Conservation (phyloP, 176 grass and related monocot genomes). For the Tuctoria greenei region DNA sequence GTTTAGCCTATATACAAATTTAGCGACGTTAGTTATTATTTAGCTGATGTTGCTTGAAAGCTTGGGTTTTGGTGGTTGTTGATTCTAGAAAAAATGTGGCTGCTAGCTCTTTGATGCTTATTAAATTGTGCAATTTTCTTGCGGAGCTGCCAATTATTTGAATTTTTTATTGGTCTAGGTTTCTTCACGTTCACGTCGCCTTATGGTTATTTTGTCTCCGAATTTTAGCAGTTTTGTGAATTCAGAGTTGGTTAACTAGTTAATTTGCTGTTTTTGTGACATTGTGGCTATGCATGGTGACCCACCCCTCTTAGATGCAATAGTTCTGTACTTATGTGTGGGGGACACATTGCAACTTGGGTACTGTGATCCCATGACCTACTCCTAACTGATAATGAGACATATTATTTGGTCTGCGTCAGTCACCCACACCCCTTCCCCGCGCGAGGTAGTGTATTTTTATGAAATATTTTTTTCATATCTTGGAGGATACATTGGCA, state of each 20-base stretch:
- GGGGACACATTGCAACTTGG: not conserved
- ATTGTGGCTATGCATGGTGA: not conserved
- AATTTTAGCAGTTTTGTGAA: not conserved
- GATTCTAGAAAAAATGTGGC: slow-evolving; percentile 6
- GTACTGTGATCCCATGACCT: slow-evolving; percentile 6
- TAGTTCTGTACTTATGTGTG: not conserved
- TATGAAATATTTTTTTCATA: not conserved
- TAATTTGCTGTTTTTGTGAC: not conserved
- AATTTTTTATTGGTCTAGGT: slow-evolving; percentile 5
- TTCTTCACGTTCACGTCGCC: slow-evolving; percentile 25
- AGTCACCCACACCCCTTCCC: not conserved
- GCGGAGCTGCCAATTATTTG: slow-evolving; percentile 4
- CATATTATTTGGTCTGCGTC: not conserved
- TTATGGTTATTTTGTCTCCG: slow-evolving; percentile 1
- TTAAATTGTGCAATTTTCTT: slow-evolving; percentile 17
- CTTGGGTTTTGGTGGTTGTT: slow-evolving; percentile 8
- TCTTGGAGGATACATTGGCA: slow-evolving; percentile 13
- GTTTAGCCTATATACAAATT: slow-evolving; percentile 15
- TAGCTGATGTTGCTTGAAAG: slow-evolving; percentile 23
- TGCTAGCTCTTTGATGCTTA: not conserved
- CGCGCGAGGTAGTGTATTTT: not conserved
- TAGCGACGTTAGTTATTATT: slow-evolving; percentile 14
- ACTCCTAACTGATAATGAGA: slow-evolving; percentile 6
- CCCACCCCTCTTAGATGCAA: not conserved
- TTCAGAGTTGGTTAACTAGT: not conserved